Percentiles rank a stretch among this genome's conserved stretches.
These are phyloP conservation scores for Pseudoperonospora humuli DNA, from an alignment of 352 stramenopile species.

Conservation along the genomic window DNA sequence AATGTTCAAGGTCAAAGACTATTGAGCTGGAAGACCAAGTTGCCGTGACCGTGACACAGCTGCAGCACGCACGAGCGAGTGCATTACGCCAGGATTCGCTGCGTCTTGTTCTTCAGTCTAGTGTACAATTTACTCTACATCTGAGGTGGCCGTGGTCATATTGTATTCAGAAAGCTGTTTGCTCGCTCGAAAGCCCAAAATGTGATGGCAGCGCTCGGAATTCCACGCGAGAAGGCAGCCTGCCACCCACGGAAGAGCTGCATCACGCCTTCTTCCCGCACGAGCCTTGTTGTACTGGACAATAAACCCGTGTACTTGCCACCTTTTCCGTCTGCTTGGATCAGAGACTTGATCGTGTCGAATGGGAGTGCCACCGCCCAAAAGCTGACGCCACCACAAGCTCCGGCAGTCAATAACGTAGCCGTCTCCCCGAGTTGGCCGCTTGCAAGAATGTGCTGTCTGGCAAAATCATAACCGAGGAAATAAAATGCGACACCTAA, in stretches of 20 bases:
- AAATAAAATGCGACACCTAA: slow-evolving; percentile 84
- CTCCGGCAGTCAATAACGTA: slow-evolving; percentile 54
- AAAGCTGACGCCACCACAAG: slow-evolving; percentile 76
- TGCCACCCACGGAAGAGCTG: slow-evolving; percentile 77
- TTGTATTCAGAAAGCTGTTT: slow-evolving; percentile 39
- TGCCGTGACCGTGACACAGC: slow-evolving; percentile 36
- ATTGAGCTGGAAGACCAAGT: slow-evolving; percentile 66
- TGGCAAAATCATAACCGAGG: slow-evolving; percentile 72
- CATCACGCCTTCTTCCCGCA: slow-evolving; percentile 46
- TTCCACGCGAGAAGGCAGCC: slow-evolving; percentile 65
- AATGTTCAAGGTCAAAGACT: slow-evolving; percentile 80
- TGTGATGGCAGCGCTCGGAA: slow-evolving; percentile 71
- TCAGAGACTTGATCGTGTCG: slow-evolving; percentile 80
- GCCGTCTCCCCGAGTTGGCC: slow-evolving; percentile 35
- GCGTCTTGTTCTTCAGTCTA: neutral
- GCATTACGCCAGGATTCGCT: slow-evolving; percentile 13
- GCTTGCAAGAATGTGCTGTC: slow-evolving; percentile 22
- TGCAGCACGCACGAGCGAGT: slow-evolving; percentile 16
- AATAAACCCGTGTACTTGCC: slow-evolving; percentile 44
- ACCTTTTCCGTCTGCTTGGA: slow-evolving; percentile 50
- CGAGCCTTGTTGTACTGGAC: slow-evolving; percentile 25
- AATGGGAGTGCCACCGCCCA: slow-evolving; percentile 81
- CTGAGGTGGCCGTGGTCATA: slow-evolving; percentile 17
- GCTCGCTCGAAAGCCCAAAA: slow-evolving; percentile 74
- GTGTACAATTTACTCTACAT: too few relatives aligned